A percentile compares a stretch with the other conserved stretches of the same genome.
Evolutionary conservation across 1,284 basidiomycete genomes (phyloP).

Genomic region (Microstroma glucosiphilum): DNA sequence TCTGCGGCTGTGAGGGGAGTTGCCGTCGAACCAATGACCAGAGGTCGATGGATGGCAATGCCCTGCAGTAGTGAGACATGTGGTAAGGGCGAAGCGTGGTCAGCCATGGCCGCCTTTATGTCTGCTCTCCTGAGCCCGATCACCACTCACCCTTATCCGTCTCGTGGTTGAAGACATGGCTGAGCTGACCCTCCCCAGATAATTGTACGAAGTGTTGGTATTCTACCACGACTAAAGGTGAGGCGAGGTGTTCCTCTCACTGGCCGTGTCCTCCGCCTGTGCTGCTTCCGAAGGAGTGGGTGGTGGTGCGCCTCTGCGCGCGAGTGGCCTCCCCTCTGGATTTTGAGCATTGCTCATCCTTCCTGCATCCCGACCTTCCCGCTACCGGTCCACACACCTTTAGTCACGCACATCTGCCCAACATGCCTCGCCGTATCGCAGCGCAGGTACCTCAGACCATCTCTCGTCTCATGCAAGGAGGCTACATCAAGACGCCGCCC

Average conservation of each 20-base stretch:
- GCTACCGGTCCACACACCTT: not conserved
- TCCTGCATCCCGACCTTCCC: not conserved
- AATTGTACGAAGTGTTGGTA: too few relatives aligned
- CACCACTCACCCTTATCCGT: conserved; percentile 11
- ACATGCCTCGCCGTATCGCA: conserved; percentile 75
- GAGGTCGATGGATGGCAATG: conserved; percentile 76
- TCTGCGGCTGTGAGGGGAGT: conserved; percentile 72
- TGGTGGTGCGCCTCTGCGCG: too few relatives aligned
- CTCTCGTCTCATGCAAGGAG: conserved; percentile 70
- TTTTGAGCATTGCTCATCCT: not conserved
- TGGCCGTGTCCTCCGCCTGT: too few relatives aligned
- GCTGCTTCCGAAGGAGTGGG: too few relatives aligned
- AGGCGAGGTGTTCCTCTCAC: too few relatives aligned
- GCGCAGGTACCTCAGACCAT: conserved; percentile 82
- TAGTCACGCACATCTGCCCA: not conserved
- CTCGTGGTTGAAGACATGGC: not conserved
- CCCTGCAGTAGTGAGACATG: conserved; percentile 58
- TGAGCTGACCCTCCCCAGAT: too few relatives aligned
- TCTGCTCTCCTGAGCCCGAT: too few relatives aligned
- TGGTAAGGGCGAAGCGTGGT: not conserved
- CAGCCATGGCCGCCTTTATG: not conserved
- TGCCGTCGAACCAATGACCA: conserved; percentile 95
- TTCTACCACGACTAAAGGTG: too few relatives aligned
- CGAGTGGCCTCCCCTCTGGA: too few relatives aligned
- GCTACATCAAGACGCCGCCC: conserved; percentile 66